Evolutionary conservation across 2,329 filamentous ascomycete species (phyloP).

Genomic region (Dothiorella sarmentorum): DNA sequence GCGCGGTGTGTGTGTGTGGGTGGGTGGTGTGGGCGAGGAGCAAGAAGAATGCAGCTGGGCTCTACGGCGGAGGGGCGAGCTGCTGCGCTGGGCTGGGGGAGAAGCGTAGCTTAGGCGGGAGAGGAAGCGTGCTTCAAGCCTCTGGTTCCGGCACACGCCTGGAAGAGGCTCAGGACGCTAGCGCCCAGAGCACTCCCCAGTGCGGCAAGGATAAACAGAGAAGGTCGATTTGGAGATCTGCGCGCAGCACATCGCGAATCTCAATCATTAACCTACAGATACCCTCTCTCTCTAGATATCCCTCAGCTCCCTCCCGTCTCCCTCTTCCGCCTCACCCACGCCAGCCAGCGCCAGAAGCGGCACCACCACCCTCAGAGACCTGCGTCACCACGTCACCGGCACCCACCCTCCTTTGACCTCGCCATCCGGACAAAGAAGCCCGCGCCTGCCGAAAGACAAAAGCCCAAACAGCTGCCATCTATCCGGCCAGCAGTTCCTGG

Average conservation of each 20-base stretch:
- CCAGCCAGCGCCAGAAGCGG: too few relatives aligned
- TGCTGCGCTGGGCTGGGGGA: background rate
- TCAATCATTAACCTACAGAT: too few relatives aligned
- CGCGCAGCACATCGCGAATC: background rate
- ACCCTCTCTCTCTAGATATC: too few relatives aligned
- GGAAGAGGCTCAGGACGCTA: too few relatives aligned
- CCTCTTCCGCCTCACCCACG: background rate
- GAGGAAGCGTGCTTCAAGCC: too few relatives aligned
- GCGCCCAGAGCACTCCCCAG: too few relatives aligned
- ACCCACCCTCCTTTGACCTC: background rate
- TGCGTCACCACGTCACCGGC: constrained; percentile 5
- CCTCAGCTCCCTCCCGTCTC: background rate
- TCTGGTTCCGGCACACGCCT: too few relatives aligned
- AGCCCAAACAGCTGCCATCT: background rate
- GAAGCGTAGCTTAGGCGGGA: background rate
- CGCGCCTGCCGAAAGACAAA: background rate
- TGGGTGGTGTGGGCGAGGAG: background rate
- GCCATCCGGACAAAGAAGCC: too few relatives aligned
- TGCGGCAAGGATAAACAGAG: background rate
- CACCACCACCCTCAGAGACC: background rate
- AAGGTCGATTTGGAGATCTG: background rate
- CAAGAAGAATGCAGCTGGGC: too few relatives aligned
- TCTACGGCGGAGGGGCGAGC: background rate
- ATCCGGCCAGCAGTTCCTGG: background rate
- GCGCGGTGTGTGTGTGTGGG: background rate